phyloP scores from a whole-genome alignment of 2,329 filamentous ascomycete species.

The Fusarium succisae region DNA sequence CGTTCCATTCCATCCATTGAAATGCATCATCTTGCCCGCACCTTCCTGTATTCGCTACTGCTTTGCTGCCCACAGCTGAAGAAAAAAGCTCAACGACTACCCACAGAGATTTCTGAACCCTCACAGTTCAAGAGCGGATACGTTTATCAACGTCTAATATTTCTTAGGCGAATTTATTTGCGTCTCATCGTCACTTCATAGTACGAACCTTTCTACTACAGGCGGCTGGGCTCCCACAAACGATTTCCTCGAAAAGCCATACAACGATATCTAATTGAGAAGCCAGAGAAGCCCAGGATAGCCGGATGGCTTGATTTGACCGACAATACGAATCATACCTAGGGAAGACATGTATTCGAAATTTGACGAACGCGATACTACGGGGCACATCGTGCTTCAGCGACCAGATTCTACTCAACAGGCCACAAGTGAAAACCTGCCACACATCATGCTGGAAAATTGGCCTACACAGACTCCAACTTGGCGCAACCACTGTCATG shows the following conservation, averaged over 20 bases:
- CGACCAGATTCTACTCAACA: background rate
- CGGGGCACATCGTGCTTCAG: too few species aligned
- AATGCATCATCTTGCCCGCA: background rate
- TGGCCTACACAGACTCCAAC: background rate
- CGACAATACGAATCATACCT: background rate
- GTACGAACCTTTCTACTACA: background rate
- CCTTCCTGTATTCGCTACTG: background rate
- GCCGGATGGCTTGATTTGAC: background rate
- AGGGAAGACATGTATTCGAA: background rate
- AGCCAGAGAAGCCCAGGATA: background rate
- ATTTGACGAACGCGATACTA: background rate
- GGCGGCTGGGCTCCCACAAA: background rate
- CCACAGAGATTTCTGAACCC: background rate
- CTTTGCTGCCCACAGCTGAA: background rate
- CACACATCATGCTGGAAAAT: background rate
- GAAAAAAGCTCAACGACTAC: background rate
- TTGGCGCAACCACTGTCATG: conserved; percentile 22
- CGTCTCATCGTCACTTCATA: background rate
- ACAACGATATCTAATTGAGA: background rate
- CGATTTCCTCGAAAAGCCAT: background rate
- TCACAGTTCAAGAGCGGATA: background rate
- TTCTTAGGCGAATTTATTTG: background rate
- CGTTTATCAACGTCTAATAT: background rate
- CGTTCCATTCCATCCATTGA: background rate
- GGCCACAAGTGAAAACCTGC: background rate